Evolutionary conservation across 2,329 filamentous ascomycete genomes (phyloP).

Genomic region (Fusarium anguioides): DNA sequence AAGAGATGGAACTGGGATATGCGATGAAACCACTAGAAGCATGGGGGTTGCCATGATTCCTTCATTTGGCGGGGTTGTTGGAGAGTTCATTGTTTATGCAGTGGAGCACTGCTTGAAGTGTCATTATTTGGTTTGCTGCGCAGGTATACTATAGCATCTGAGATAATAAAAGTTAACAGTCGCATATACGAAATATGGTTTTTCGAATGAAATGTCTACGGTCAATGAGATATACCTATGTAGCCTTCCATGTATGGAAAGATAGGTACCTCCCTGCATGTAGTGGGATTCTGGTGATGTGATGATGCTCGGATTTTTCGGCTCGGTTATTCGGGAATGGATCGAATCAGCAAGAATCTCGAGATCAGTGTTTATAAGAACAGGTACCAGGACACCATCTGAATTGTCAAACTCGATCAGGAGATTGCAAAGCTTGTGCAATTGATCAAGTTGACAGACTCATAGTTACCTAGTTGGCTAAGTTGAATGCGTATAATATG

Average conservation of each 20-base stretch:
- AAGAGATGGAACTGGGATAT: neutral
- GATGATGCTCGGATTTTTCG: conserved; percentile 37
- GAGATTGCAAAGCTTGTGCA: neutral
- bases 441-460: neutral
- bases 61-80: conserved; percentile 2
- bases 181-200: neutral
- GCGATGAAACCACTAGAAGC: neutral
- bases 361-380: neutral
- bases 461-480: neutral
- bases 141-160: conserved; percentile 7
- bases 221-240: neutral
- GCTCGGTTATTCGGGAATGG: conserved; percentile 38
- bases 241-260: no score
- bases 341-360: neutral
- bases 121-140: conserved; percentile 7
- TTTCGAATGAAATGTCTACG: neutral
- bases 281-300: neutral
- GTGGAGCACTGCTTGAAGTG: neutral
- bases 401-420: neutral
- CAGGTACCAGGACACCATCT: neutral
- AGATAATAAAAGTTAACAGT: conserved; percentile 26
- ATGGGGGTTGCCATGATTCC: neutral
- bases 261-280: no score
- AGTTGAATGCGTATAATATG: neutral
- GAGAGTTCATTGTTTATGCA: neutral